Conservation (phyloP, 805 yeast species). For the Candida wancherniae region DNA sequence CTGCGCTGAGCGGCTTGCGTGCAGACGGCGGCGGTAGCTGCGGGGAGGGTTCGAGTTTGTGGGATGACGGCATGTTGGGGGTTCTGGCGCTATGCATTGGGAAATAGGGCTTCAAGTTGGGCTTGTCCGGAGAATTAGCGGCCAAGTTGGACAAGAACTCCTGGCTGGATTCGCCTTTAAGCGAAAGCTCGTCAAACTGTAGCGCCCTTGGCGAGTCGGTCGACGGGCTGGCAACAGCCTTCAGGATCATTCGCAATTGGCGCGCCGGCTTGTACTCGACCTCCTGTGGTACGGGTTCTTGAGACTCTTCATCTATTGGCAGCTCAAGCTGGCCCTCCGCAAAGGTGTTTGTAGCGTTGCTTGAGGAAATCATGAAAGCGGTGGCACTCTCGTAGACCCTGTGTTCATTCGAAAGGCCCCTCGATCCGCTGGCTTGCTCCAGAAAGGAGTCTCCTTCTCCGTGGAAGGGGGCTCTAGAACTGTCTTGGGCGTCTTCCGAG, state of each 20-base stretch:
- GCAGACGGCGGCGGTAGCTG: constrained; percentile 34
- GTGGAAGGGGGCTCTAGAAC: too few relatives aligned
- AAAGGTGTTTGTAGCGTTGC: constrained; percentile 6
- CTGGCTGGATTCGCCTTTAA: too few relatives aligned
- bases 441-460: too few relatives aligned
- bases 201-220: too few relatives aligned
- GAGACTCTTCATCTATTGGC: constrained; percentile 13
- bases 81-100: too few relatives aligned
- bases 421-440: too few relatives aligned
- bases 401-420: neutral
- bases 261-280: constrained; percentile 9
- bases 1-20: constrained; percentile 23
- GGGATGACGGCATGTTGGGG: constrained; percentile 4
- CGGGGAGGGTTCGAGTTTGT: constrained; percentile 28
- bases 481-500: constrained; percentile 1
- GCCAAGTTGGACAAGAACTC: constrained; percentile 3
- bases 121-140: constrained; percentile 5
- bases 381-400: constrained; percentile 11
- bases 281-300: constrained; percentile 14
- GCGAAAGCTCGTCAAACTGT: too few relatives aligned
- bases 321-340: constrained; percentile 12
- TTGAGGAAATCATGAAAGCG: constrained; percentile 16
- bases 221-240: too few relatives aligned
- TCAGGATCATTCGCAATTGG: constrained; percentile 7
- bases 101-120: too few relatives aligned